Evolutionary conservation across 2,329 filamentous ascomycete genomes (phyloP), one percentile per base, ranked within the genome.

Genomic region (Seiridium unicorne): DNA sequence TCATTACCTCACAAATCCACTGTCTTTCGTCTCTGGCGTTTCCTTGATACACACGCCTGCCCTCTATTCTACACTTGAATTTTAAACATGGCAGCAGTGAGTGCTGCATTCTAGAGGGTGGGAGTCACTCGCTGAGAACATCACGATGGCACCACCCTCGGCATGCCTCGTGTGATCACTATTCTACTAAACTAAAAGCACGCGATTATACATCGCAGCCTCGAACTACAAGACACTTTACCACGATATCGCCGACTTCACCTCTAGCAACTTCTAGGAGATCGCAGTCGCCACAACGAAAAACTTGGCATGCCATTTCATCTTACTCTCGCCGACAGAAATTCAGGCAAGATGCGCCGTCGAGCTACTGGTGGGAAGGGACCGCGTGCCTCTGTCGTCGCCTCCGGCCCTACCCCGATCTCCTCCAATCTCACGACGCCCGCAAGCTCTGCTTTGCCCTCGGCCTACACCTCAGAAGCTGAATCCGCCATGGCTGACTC

Each of bases 111-210:
- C 65, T 85, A 83, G 79, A 82, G 80, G 81, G 81, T 84, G 80
- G 81, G 74, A 71, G 71, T 76, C 72, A 69, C 67, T 75, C 72
- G 74, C 73, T 72, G 72, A 70, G 68, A 70, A 69, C 69, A 75
- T 79, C 76, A 76, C 77, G 73, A 85, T 85, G 84, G 82, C 77
- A 81, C 80, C 81, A 82, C 80, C 80, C 79, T 83, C 80, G 72
- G 72, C 73, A 76, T 76, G 72, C 65, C 64, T 70, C 70, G 71
- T 74, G 61, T 59, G 70, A 61, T 62, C 62, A 61, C 68, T 63
- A 63, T 54, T 58, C 44, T 48, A 44, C 42, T 57, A 57, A 13
- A 46, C 31, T 34, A 35, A 51, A 51, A 4, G 7, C 31, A 26
- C 18, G 46, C 36, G 32, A 40, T 56, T 35, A n/a, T 31, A 49